Percentiles rank a stretch among this genome's conserved stretches.
These are phyloP conservation scores for Rhodotorula toruloides DNA, from an alignment of 768 basidiomycete genomes.

Conservation along the genomic window DNA sequence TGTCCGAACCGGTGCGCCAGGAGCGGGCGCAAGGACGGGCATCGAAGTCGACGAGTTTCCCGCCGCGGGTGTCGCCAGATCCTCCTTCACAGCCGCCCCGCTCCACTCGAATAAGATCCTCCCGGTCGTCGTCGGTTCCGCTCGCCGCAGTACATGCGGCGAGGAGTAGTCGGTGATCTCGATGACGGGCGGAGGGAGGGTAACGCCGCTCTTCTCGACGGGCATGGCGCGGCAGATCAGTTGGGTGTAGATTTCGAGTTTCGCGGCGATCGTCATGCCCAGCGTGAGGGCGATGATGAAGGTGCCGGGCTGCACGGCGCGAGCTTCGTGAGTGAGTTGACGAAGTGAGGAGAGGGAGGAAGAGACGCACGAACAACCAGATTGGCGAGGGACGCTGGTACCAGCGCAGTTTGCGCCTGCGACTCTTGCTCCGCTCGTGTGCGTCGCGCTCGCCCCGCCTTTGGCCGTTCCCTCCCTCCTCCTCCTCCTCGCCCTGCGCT, in stretches of 20 bases:
- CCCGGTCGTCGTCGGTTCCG: neutral
- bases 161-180: neutral
- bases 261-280: constrained; percentile 23
- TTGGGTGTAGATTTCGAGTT: constrained; percentile 22
- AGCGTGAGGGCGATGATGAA: constrained; percentile 24
- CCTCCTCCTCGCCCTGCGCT: neutral
- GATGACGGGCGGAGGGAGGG: constrained; percentile 5
- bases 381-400: constrained; percentile 19
- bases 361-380: constrained; percentile 22
- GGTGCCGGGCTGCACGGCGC: constrained; percentile 1
- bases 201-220: neutral
- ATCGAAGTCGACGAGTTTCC: neutral
- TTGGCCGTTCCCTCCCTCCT: neutral
- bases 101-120: neutral
- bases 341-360: neutral
- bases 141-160: neutral
- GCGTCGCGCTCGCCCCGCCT: neutral
- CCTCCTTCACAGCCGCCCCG: neutral
- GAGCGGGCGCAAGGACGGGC: neutral
- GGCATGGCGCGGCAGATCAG: constrained; percentile 21
- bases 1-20: neutral
- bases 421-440: constrained; percentile 2
- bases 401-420: constrained; percentile 6
- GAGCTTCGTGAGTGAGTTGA: too few species aligned
- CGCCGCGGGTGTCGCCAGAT: neutral